Base-by-base conservation (phyloP, 305 asterid genomes). In the Rubia occidens region DNA sequence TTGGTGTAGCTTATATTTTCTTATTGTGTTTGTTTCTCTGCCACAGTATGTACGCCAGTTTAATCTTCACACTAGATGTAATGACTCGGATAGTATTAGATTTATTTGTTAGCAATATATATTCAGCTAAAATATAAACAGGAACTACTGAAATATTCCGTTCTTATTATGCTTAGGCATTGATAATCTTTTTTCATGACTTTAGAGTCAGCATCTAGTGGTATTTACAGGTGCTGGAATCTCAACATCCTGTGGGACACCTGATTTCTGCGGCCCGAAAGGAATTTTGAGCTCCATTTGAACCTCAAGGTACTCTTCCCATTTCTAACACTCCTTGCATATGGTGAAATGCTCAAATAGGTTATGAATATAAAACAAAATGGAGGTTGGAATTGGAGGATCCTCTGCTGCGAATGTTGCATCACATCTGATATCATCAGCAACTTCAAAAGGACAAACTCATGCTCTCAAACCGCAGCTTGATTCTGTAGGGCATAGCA, bases 211-310 rank as follows among this genome's bases (percentile, higher is more conserved):
- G 86, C 95, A 90, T 82, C 80, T 93, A 68, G 98, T 93, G 85
- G 98, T 83, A 65, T 93, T 93, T 84, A 93, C 97, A 62, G 98
- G 98, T 75, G 97, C 98, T 55, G 95, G 98, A 72, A 93, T 93
- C 74, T 93, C 98, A 69, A 93, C 98, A 71, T 86, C 98, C 14
- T 90, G 96, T 78, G 98, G 98, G 66, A 93, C 90, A 85, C 98
- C 98, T 18, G 98, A 93, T 75, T 93, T 93, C 82, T 95, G 98
- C 71, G 98, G 98, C 69, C 98, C 98, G 68, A 90, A 88, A 74
- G 98, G 98, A 21, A 85, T 93, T 75, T 93, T 29, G 35, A 29
- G 35, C 35, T 29, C 35, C 35, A 29, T 29, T 29, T 29, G 35
- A 29, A 29, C 35, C 35, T 29, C 35, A 29, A 29, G 35, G 35